Evolutionary conservation across 352 stramenopile genomes (phyloP).

Genomic region (Phytophthora colocasiae): DNA sequence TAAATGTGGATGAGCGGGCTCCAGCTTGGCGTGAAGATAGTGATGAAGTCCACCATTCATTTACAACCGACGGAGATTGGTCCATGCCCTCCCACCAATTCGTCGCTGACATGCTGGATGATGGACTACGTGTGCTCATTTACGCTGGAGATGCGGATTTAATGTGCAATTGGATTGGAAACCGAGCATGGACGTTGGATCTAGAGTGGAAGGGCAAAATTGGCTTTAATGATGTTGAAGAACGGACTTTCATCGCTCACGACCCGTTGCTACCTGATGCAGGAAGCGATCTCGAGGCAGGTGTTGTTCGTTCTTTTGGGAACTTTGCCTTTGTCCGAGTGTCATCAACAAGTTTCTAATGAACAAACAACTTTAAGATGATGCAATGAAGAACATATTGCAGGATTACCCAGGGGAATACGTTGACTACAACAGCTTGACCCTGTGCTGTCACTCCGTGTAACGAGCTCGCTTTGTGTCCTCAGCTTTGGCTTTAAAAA

Average conservation of each 20-base stretch:
- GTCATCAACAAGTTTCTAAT: conserved; percentile 64
- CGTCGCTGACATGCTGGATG: conserved; percentile 85
- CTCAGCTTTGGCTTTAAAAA: neutral
- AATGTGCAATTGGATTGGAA: conserved; percentile 97
- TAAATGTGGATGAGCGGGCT: conserved; percentile 44
- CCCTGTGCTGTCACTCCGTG: too few relatives aligned
- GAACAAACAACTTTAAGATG: conserved; percentile 24
- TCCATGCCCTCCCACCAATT: conserved; percentile 92
- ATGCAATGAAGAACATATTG: neutral
- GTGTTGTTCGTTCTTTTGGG: conserved; percentile 46
- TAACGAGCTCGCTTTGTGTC: neutral
- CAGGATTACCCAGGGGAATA: too few relatives aligned
- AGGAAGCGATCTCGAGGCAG: conserved; percentile 25
- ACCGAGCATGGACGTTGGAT: conserved; percentile 91
- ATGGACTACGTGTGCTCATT: conserved; percentile 84
- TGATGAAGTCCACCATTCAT: conserved; percentile 86
- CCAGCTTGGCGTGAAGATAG: conserved; percentile 88
- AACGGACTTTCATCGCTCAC: conserved; percentile 39
- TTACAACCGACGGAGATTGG: conserved; percentile 84
- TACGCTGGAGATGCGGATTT: conserved; percentile 96
- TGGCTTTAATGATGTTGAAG: conserved; percentile 71
- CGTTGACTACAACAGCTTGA: too few relatives aligned
- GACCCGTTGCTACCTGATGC: conserved; percentile 32
- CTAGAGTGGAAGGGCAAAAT: conserved; percentile 91
- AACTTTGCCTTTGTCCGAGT: conserved; percentile 62